Evolutionary conservation across 805 yeast species (phyloP).

Genomic region (Metschnikowia orientalis): DNA sequence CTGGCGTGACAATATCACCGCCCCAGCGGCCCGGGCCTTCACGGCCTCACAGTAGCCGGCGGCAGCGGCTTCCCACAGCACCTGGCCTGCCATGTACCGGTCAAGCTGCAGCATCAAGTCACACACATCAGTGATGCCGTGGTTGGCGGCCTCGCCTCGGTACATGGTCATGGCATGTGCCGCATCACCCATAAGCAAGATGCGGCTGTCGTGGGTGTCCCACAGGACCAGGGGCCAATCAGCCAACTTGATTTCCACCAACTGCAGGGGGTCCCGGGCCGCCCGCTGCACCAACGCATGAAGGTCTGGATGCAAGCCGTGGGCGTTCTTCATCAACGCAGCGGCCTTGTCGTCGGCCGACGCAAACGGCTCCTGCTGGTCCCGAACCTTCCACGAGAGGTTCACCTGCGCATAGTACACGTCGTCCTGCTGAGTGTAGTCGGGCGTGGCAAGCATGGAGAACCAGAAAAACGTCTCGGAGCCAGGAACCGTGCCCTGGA

Average conservation of each 20-base stretch:
- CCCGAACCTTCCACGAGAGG: slow-evolving; percentile 16
- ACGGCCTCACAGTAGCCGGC: slow-evolving; percentile 10
- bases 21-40: slow-evolving; percentile 12
- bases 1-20: slow-evolving; percentile 5
- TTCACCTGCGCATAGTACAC: slow-evolving; percentile 19
- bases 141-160: slow-evolving; percentile 21
- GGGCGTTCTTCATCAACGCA: slow-evolving; percentile 15
- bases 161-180: slow-evolving; percentile 23
- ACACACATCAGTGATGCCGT: slow-evolving; percentile 17
- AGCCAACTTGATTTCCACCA: slow-evolving; percentile 15
- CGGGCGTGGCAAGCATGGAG: slow-evolving; percentile 21
- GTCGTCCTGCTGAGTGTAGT: slow-evolving; percentile 14
- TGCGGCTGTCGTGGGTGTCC: slow-evolving; percentile 11
- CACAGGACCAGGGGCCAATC: slow-evolving; percentile 19
- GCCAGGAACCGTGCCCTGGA: slow-evolving; percentile 27
- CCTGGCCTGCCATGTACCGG: slow-evolving; percentile 4
- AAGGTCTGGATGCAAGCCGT: slow-evolving; percentile 15
- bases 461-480: slow-evolving; percentile 26
- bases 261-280: slow-evolving; percentile 8
- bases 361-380: slow-evolving; percentile 14
- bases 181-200: slow-evolving; percentile 18
- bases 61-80: slow-evolving; percentile 14
- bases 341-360: slow-evolving; percentile 15
- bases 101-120: slow-evolving; percentile 15
- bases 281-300: slow-evolving; percentile 15